These are phyloP conservation scores for Tolypocladium album DNA, from an alignment of 2,329 filamentous ascomycete species.

Conservation along the genomic window DNA sequence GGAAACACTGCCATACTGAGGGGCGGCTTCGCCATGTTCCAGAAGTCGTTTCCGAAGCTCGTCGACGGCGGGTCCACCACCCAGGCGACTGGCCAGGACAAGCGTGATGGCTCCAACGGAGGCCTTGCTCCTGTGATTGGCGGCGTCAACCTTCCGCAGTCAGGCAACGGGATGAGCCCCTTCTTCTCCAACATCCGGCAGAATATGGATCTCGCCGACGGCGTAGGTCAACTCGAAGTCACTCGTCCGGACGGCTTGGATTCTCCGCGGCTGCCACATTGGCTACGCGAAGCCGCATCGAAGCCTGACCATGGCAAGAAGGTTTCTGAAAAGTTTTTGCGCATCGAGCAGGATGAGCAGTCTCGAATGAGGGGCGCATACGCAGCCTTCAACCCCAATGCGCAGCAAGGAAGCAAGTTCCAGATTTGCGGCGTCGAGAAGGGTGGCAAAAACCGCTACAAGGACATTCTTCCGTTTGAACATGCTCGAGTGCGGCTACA, in stretches of 20 bases:
- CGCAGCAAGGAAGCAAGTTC: slow-evolving; percentile 28
- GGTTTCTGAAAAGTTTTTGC: slow-evolving; percentile 74
- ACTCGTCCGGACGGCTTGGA: slow-evolving; percentile 34
- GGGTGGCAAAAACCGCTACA: slow-evolving; percentile 91
- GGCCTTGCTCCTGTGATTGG: slow-evolving; percentile 66
- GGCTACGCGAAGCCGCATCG: slow-evolving; percentile 63
- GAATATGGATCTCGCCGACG: slow-evolving; percentile 89
- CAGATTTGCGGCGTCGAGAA: slow-evolving; percentile 90
- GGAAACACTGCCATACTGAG: slow-evolving; percentile 66
- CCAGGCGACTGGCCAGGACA: slow-evolving; percentile 8
- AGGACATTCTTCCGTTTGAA: slow-evolving; percentile 94
- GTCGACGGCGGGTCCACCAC: slow-evolving; percentile 42
- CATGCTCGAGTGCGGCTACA: slow-evolving; percentile 78
- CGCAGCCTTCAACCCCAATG: slow-evolving; percentile 33
- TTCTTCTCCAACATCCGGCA: slow-evolving; percentile 96
- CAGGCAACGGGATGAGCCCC: slow-evolving; percentile 62
- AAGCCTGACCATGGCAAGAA: slow-evolving; percentile 62
- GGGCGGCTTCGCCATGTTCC: slow-evolving; percentile 72
- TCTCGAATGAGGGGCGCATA: slow-evolving; percentile 81
- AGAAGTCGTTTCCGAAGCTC: slow-evolving; percentile 51
- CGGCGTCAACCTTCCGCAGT: slow-evolving; percentile 70
- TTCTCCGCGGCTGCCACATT: slow-evolving; percentile 52
- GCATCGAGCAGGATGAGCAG: slow-evolving; percentile 77
- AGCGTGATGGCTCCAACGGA: slow-evolving; percentile 18
- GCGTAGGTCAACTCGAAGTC: slow-evolving; percentile 73